Evolutionary conservation across 2,329 filamentous ascomycete genomes (phyloP).

Genomic region (Neofusicoccum kwambonambiense): DNA sequence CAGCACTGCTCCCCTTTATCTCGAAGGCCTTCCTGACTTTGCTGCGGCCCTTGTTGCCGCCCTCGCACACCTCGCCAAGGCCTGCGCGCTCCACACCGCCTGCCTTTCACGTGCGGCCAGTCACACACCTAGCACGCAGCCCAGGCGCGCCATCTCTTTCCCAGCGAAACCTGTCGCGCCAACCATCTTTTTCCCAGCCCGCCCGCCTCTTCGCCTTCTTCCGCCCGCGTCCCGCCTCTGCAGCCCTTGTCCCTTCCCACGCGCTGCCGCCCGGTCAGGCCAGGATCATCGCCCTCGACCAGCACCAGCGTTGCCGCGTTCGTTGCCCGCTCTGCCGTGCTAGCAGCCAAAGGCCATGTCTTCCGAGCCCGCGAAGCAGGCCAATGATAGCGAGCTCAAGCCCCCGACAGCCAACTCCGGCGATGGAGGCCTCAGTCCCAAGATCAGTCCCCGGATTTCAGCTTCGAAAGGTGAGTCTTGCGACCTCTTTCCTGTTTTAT

Average conservation of each 20-base stretch:
- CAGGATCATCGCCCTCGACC: conserved; percentile 1
- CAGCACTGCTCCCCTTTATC: background rate
- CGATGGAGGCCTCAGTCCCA: background rate
- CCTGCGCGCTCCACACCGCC: conserved; percentile 6
- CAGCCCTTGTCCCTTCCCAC: background rate
- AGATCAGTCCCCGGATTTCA: background rate
- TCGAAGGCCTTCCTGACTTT: background rate
- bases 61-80: background rate
- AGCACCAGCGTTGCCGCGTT: background rate
- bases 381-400: conserved; percentile 9
- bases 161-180: background rate
- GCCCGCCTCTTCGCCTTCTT: background rate
- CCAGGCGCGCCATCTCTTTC: background rate
- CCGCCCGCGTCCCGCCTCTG: background rate
- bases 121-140: background rate
- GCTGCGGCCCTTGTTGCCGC: background rate
- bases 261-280: background rate
- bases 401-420: background rate
- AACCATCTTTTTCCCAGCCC: background rate
- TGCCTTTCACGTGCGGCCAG: conserved; percentile 2
- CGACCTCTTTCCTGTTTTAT: background rate
- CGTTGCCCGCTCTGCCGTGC: conserved; percentile 12
- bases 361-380: conserved; percentile 5
- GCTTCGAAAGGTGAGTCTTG: conserved; percentile 10
- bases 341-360: conserved; percentile 6